Base-by-base conservation (phyloP, 306 rosid species). In the Vicia sativa region DNA sequence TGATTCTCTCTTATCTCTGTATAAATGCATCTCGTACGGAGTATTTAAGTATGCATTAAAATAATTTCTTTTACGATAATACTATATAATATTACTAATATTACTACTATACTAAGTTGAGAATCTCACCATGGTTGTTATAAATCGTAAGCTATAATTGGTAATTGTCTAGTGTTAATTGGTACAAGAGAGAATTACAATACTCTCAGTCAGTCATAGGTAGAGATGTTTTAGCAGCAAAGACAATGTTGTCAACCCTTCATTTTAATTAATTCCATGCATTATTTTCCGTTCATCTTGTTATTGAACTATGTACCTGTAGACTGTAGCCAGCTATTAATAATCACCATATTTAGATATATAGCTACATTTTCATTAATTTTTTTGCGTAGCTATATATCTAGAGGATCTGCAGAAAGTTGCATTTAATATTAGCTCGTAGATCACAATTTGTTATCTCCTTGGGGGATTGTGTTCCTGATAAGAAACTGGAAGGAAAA, bases 371-470 rank as follows among this genome's bases (percentile, higher is more conserved):
- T 49, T 49, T 9, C 26, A 4, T 11, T 31, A 31, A 0, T 31
- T 31, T 53, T 10, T 6, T 48, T 48, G 54, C 8, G 21, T 7
- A 14, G 31, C 29, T 52, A 19, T 4, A 18, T 48, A 16, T 21
- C 23, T 21, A 21, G 23, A 21, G 23, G 23, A 21, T 21, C 25
- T 21, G 3, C 28, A 48, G 11, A 49, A 16, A 16, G 60, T 11
- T 62, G 71, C 67, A 77, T 77, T 70, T 70, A 76, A 5, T 43
- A 70, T 9, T 49, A 35, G 72, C 80, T 62, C 70, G 72, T 55
- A 54, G 26, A 56, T 71, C 56, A 44, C 81, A 71, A 45, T 71
- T 67, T 71, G 77, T 54, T 71, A 70, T 77, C 72, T 71, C 23
- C 64, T 12, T 77, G 62, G 76, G 71, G 68, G 67, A 68, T 60